Evolutionary conservation across 768 basidiomycete genomes (phyloP).

Genomic region (Baorangia bicolor): DNA sequence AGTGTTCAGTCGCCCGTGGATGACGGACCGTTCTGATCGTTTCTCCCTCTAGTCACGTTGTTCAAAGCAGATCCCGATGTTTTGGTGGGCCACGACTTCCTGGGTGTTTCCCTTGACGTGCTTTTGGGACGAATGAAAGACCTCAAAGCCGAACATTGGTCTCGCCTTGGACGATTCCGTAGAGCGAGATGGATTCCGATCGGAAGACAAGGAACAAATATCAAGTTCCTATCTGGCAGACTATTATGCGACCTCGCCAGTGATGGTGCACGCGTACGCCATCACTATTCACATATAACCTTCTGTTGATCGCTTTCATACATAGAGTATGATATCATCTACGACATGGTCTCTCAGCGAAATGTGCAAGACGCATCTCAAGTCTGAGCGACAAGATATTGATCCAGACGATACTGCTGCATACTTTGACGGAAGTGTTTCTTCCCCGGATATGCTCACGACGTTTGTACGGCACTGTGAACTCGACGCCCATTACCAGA

Average conservation of each 20-base stretch:
- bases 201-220: conserved; percentile 79
- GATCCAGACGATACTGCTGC: conserved; percentile 92
- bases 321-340: conserved; percentile 91
- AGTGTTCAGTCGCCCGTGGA: conserved; percentile 13
- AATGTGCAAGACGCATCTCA: conserved; percentile 91
- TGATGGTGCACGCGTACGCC: conserved; percentile 84
- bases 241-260: conserved; percentile 91
- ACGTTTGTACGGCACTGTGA: conserved; percentile 94
- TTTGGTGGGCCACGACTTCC: conserved; percentile 92
- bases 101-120: conserved; percentile 87
- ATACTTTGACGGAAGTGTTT: conserved; percentile 83
- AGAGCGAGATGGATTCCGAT: conserved; percentile 80
- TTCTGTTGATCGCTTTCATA: background rate
- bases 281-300: background rate
- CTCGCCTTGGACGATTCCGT: conserved; percentile 87
- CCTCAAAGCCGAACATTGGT: conserved; percentile 91
- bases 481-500: conserved; percentile 93
- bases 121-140: conserved; percentile 89
- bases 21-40: background rate
- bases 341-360: conserved; percentile 98
- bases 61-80: conserved; percentile 92
- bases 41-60: conserved; percentile 52
- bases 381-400: conserved; percentile 85
- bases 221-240: conserved; percentile 80
- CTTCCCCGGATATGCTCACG: conserved; percentile 72